These are phyloP conservation scores for Monosporozyma aerobia DNA, from an alignment of 805 yeast species.

Conservation along the genomic window DNA sequence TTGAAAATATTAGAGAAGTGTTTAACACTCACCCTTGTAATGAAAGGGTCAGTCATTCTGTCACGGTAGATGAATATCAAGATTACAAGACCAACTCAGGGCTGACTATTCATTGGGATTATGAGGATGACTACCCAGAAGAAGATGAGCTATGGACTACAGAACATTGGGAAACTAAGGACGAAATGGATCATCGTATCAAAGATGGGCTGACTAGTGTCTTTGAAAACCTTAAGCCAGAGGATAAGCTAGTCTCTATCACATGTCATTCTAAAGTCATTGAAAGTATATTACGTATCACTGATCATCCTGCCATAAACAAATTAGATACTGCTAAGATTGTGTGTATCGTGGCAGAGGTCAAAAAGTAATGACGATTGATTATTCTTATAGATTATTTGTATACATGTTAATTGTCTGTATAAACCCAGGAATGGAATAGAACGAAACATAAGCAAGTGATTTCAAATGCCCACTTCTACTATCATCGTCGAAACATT, in stretches of 20 bases:
- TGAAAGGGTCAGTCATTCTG: constrained; percentile 33
- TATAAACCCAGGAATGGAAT: background rate
- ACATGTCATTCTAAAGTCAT: constrained; percentile 59
- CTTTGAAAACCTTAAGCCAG: constrained; percentile 29
- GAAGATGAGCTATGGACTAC: constrained; percentile 39
- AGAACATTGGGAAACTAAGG: constrained; percentile 39
- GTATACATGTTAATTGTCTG: background rate
- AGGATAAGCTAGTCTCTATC: constrained; percentile 33
- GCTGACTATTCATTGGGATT: constrained; percentile 36
- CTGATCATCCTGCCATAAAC: constrained; percentile 45
- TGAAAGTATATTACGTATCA: constrained; percentile 39
- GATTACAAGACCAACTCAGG: constrained; percentile 12
- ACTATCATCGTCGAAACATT: constrained; percentile 98
- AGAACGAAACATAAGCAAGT: background rate
- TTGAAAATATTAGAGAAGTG: constrained; percentile 50
- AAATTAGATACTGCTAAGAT: constrained; percentile 55
- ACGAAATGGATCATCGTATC: constrained; percentile 40
- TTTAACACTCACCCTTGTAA: constrained; percentile 55
- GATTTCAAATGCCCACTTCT: constrained; percentile 75
- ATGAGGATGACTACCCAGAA: constrained; percentile 39
- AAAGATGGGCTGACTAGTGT: constrained; percentile 31
- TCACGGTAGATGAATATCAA: constrained; percentile 14
- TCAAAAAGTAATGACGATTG: background rate
- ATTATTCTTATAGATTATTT: too few species aligned
- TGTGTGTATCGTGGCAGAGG: constrained; percentile 47